Evolutionary conservation across 345 rosid species (phyloP).

Genomic region (Boechera divaricarpa): DNA sequence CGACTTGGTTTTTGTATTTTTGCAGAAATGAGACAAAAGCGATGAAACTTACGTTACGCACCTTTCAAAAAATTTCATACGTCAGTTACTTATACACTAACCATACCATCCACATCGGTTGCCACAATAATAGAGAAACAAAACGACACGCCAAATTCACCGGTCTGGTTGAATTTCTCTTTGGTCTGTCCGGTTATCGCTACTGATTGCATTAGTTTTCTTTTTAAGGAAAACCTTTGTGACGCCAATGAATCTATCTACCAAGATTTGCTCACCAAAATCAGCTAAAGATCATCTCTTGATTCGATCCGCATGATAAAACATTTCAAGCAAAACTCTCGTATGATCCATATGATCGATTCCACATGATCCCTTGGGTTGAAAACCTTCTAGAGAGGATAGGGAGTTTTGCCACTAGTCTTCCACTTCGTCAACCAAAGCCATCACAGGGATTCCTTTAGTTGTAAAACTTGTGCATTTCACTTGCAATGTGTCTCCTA

Average conservation of each 20-base stretch:
- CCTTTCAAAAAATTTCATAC: not conserved
- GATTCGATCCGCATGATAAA: conserved; percentile 7
- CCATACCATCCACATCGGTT: not conserved
- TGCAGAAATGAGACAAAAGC: not conserved
- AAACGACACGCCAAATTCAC: conserved; percentile 23
- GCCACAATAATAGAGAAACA: conserved; percentile 5
- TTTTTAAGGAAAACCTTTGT: not conserved
- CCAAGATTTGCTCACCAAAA: conserved; percentile 3
- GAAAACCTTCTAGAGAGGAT: not conserved
- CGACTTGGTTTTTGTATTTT: conserved; percentile 1
- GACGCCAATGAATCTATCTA: conserved; percentile 23
- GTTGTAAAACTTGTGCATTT: conserved; percentile 72
- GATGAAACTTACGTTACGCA: conserved; percentile 10
- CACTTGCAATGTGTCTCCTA: conserved; percentile 69
- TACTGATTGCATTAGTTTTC: not conserved
- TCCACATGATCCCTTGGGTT: not conserved
- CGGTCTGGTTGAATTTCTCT: conserved; percentile 15
- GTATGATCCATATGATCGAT: not conserved
- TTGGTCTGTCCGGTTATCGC: not conserved
- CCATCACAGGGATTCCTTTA: conserved; percentile 83
- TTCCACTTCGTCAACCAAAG: conserved; percentile 54
- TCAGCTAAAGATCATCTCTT: conserved; percentile 8
- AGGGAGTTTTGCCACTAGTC: conserved; percentile 18
- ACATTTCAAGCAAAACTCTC: conserved; percentile 22
- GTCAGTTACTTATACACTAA: not conserved